Evolutionary conservation across 371 early-diverging fungal species (phyloP).

Genomic region (Choanephora cucurbitarum): DNA sequence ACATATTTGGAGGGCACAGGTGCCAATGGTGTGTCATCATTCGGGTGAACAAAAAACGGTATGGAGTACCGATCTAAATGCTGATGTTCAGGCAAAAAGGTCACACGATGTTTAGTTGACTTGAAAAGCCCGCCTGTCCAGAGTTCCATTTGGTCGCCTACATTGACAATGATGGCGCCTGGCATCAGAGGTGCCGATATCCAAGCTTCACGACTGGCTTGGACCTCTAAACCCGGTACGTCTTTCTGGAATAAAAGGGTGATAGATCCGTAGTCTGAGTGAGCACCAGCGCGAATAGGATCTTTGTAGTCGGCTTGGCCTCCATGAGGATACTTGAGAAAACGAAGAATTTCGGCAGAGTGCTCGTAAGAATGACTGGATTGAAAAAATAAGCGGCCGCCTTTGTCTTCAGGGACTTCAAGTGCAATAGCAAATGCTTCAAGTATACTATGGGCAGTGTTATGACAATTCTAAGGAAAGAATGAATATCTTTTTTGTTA

Average conservation of each 20-base stretch:
- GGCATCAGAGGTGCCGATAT: slow-evolving; percentile 65
- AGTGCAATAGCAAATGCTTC: slow-evolving; percentile 66
- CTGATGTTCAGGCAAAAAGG: slow-evolving; percentile 60
- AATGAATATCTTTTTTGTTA: too few relatives aligned
- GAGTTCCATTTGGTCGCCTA: slow-evolving; percentile 63
- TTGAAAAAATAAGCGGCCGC: slow-evolving; percentile 59
- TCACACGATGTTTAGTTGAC: slow-evolving; percentile 73
- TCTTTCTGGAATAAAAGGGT: slow-evolving; percentile 76
- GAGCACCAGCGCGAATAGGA: slow-evolving; percentile 61
- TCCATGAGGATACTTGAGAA: slow-evolving; percentile 63
- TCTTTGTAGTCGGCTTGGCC: slow-evolving; percentile 37
- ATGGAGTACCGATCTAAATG: slow-evolving; percentile 69
- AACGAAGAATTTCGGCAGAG: slow-evolving; percentile 54
- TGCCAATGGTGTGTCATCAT: slow-evolving; percentile 38
- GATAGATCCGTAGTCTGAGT: slow-evolving; percentile 74
- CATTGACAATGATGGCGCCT: slow-evolving; percentile 67
- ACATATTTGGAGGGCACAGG: slow-evolving; percentile 48
- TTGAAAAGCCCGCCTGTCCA: slow-evolving; percentile 76
- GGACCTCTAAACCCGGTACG: slow-evolving; percentile 69
- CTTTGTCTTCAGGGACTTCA: slow-evolving; percentile 54
- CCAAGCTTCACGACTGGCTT: slow-evolving; percentile 57
- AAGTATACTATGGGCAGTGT: slow-evolving; percentile 48
- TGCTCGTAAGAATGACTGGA: slow-evolving; percentile 53
- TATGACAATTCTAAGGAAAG: slow-evolving; percentile 45
- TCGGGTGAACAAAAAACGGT: slow-evolving; percentile 69